Base-by-base conservation (phyloP, 1,284 basidiomycete species). In the Irpex rosettiformis region DNA sequence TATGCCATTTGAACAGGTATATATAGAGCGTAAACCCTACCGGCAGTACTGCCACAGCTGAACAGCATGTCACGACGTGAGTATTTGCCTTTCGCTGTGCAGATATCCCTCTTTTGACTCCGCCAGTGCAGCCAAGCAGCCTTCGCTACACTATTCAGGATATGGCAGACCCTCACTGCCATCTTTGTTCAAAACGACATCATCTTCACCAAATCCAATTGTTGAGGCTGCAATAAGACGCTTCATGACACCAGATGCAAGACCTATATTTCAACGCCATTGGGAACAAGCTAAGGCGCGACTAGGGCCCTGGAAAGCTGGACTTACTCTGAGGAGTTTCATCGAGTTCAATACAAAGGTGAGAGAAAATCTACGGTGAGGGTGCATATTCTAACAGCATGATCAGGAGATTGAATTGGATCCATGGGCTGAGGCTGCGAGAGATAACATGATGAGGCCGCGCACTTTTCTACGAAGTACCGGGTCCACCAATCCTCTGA, bases 261-360 rank as follows among this genome's bases (percentile, higher is more conserved):
- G 54, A 27, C 55, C 55, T 53, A 59, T 56, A 18, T 59, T 59
- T 27, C 48, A 52, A 24, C 54, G 54, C 1, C 58, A 59, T 25
- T 59, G 58, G 58, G 58, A 59, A 18, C 53, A 59, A 54, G 55
- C 58, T 18, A 59, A 59, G 40, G 42, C 27, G 28, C 58, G 55
- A 27, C 55, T 59, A 5, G 58, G 58, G 2, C 47, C 42, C 8
- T 59, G 58, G 58, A 56, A 52, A 28, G 58, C 58, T 10, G 58
- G 58, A 4, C 40, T 56, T 24, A 59, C 58, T 3, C 43, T 59
- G 7, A 56, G 37, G 49, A 42, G 54, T 6, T 59, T 59, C 24
- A 56, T 59, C 21, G 58, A 59, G 49, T 56, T 56, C 37, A 59
- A 59, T 42, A 49, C 53, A 8, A 51, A 56, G 55, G 54, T 59